These are phyloP conservation scores for Endotrypanum monterogeii DNA, from an alignment of 208 protist genomes.

Conservation along the genomic window DNA sequence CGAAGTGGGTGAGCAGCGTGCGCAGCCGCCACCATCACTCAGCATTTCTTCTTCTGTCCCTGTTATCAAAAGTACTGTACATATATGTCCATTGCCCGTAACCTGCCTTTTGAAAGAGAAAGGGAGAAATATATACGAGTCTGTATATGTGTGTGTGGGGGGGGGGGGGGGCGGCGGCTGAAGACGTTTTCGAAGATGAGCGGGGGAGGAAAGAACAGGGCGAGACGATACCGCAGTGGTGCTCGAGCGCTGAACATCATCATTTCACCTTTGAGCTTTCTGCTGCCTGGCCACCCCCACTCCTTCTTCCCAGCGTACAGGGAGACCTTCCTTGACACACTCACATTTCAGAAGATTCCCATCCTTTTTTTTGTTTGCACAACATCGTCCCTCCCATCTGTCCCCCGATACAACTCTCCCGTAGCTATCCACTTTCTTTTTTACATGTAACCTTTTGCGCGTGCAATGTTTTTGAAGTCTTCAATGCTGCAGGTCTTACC, in stretches of 20 bases:
- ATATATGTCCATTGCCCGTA: not conserved
- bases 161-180: not conserved
- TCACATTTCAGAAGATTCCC: not conserved
- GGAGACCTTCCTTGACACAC: not conserved
- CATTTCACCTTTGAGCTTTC: not conserved
- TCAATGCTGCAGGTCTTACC: constrained; percentile 76
- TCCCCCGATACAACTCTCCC: not conserved
- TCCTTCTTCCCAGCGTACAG: not conserved
- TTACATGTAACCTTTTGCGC: constrained; percentile 70
- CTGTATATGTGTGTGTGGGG: too few species aligned
- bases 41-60: not conserved
- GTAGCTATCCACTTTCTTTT: not conserved
- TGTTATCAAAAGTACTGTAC: not conserved
- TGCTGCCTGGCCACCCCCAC: not conserved
- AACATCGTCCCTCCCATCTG: too few species aligned
- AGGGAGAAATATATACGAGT: not conserved
- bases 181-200: not conserved
- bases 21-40: not conserved
- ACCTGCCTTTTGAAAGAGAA: not conserved
- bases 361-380: not conserved
- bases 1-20: not conserved
- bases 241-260: not conserved
- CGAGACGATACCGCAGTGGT: not conserved
- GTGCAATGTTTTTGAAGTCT: constrained; percentile 86
- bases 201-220: not conserved